Evolutionary conservation across 2,329 filamentous ascomycete genomes (phyloP).

Genomic region (Mycogone perniciosa): DNA sequence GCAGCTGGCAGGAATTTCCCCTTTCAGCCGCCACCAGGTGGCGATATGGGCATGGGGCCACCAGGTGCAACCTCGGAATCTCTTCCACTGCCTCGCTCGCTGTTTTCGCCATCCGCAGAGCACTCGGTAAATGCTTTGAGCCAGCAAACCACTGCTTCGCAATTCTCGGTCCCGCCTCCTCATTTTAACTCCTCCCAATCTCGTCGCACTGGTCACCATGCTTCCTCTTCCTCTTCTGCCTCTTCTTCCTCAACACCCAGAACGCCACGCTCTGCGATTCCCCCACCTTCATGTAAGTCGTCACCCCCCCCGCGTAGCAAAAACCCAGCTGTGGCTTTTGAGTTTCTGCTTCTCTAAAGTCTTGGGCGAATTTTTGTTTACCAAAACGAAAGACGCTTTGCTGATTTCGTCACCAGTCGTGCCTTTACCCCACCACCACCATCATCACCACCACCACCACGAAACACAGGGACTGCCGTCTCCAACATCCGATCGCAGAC

Average conservation of each 20-base stretch:
- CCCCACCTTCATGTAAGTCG: conserved; percentile 5
- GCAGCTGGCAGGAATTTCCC: neutral
- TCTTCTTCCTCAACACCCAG: neutral
- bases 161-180: conserved; percentile 13
- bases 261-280: neutral
- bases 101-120: conserved; percentile 15
- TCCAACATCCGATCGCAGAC: conserved; percentile 20
- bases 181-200: conserved; percentile 7
- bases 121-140: conserved; percentile 15
- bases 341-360: too few species aligned
- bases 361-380: neutral
- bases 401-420: neutral
- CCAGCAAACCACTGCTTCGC: conserved; percentile 14
- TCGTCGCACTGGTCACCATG: conserved; percentile 5
- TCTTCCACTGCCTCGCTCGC: conserved; percentile 18
- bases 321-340: neutral
- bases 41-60: conserved; percentile 8
- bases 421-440: neutral
- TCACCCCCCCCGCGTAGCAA: neutral
- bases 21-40: conserved; percentile 1
- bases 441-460: neutral
- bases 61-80: conserved; percentile 16
- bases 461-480: conserved; percentile 3
- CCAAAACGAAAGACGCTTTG: neutral
- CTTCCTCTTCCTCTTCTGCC: neutral